Evolutionary conservation across 179 eudicot genomes (phyloP), one percentile per base, ranked within the genome.

Genomic region (Spergularia azorica): DNA sequence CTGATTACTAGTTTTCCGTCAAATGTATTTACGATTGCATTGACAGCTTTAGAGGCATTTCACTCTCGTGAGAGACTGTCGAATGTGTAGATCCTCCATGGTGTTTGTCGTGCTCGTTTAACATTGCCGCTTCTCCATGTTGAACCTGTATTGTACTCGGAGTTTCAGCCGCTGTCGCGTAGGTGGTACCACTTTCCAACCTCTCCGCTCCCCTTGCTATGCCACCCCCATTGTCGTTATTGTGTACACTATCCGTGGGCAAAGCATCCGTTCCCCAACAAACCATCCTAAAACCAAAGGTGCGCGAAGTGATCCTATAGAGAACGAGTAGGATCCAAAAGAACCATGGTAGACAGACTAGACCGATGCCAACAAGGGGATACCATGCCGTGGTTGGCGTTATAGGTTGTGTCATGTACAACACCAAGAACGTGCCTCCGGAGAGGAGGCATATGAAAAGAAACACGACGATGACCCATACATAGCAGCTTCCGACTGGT

Each of bases 311-410:
- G 66, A 83, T 64, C 1, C 88, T 75, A 52, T 85, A 85, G 6
- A 78, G 38, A 20, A 79, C 56, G 2, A 82, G 75, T 4, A 83
- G 55, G 39, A 85, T 39, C 88, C 88, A 85, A 70, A 85, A 85
- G 60, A 85, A 75, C 88, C 88, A 85, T 3, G 88, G 88, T 55
- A 85, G 67, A 64, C 84, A 85, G 63, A 83, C 79, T 20, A 85
- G 68, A 3, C 18, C 5, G 3, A 85, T 78, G 9, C 88, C 88
- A 13, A 71, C 74, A 51, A 56, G 4, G 0, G 86, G 82, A 52
- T 80, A 85, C 79, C 76, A 77, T 1, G 86, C 70, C 2, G 77
- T 72, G 46, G 75, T 32, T 0, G 82, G 74, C 11, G 80, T 62
- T 14, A 75, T 76, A 2, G 88, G 82, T 1, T 80, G 64, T 69